Conservation (phyloP, 2,329 filamentous ascomycete species). For the Rhinocladiella mackenziei region DNA sequence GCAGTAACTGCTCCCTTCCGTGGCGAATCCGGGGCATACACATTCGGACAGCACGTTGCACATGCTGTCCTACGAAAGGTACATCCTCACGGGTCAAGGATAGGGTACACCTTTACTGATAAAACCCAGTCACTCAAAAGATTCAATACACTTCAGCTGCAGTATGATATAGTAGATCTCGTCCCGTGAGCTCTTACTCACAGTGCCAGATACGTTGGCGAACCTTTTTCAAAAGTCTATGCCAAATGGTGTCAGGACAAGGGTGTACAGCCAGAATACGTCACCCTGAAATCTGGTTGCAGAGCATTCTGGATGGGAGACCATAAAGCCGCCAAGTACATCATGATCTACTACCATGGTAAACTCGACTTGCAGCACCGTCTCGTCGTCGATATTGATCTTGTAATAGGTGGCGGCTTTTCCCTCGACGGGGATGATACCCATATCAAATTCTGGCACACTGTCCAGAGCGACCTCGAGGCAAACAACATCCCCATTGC, state of each 20-base stretch:
- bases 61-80: slow-evolving; percentile 33
- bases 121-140: slow-evolving; percentile 11
- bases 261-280: slow-evolving; percentile 15
- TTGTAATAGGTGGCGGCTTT: slow-evolving; percentile 25
- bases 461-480: slow-evolving; percentile 19
- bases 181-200: slow-evolving; percentile 1
- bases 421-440: slow-evolving; percentile 24
- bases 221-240: slow-evolving; percentile 24
- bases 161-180: slow-evolving; percentile 6
- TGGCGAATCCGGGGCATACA: slow-evolving; percentile 36
- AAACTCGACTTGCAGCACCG: neutral
- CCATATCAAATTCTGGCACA: slow-evolving; percentile 27
- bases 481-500: slow-evolving; percentile 44
- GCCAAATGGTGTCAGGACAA: slow-evolving; percentile 20
- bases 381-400: neutral
- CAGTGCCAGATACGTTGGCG: slow-evolving; percentile 19
- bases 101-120: slow-evolving; percentile 3
- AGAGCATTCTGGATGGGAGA: slow-evolving; percentile 30
- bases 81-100: neutral
- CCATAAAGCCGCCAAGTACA: slow-evolving; percentile 25
- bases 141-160: slow-evolving; percentile 22
- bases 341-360: slow-evolving; percentile 29
- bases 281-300: slow-evolving; percentile 24
- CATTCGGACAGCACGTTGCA: slow-evolving; percentile 36
- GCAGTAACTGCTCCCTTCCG: slow-evolving; percentile 39